A percentile compares a stretch with the other conserved stretches of the same genome.
Conservation (phyloP, 306 rosid species). For the Inga laurina region DNA sequence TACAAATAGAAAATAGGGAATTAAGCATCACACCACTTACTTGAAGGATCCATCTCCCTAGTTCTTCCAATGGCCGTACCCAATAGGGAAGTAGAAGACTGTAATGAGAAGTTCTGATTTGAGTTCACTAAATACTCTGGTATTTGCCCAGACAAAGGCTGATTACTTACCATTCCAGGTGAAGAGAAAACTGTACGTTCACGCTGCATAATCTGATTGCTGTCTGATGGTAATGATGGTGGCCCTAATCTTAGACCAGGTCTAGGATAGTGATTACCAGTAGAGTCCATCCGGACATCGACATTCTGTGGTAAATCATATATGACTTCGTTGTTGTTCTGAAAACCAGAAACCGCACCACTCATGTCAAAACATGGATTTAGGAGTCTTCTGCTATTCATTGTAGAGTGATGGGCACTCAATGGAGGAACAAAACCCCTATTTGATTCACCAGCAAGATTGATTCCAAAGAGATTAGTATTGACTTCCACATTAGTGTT, state of each 20-base stretch:
- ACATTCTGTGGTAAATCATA: conserved; percentile 13
- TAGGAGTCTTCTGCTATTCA: conserved; percentile 9
- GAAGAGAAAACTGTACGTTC: conserved; percentile 24
- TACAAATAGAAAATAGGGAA: conserved; percentile 13
- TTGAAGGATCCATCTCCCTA: conserved; percentile 23
- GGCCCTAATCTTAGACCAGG: conserved; percentile 21
- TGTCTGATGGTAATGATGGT: conserved; percentile 28
- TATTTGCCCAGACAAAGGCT: not conserved
- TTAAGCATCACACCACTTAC: conserved; percentile 29
- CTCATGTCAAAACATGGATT: conserved; percentile 27
- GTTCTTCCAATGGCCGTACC: conserved; percentile 21
- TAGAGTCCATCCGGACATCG: not conserved
- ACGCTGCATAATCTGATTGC: conserved; percentile 17
- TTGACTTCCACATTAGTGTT: conserved; percentile 16
- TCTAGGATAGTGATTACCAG: conserved; percentile 10
- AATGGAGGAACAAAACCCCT: conserved; percentile 26
- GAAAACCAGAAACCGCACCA: conserved; percentile 30
- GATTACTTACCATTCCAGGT: not conserved
- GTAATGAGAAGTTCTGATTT: conserved; percentile 21
- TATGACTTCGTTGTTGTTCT: conserved; percentile 19
- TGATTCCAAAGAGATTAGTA: conserved; percentile 22
- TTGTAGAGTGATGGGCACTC: conserved; percentile 16
- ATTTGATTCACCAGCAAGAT: conserved; percentile 12
- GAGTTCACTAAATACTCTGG: conserved; percentile 1
- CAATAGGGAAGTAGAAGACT: not conserved